A percentile compares a stretch with the other conserved stretches of the same genome.
Evolutionary conservation across 2,329 filamentous ascomycete species (phyloP).

Genomic region (Chaetomiaceae sp.): DNA sequence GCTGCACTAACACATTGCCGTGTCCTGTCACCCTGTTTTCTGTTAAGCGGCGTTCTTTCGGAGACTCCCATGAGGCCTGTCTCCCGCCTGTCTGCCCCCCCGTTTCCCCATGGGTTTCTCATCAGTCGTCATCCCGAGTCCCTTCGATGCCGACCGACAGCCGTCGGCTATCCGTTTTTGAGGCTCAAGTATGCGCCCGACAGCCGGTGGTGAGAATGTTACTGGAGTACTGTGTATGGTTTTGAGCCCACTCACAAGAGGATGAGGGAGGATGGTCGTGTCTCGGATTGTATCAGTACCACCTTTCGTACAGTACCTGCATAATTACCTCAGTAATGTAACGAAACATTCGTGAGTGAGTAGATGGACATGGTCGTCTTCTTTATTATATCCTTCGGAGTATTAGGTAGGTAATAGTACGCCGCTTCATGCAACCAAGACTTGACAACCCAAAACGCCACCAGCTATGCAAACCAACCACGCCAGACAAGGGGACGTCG

Average conservation of each 20-base stretch:
- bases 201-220: neutral
- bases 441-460: conserved; percentile 5
- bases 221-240: neutral
- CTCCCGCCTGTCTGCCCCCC: neutral
- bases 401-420: too few species aligned
- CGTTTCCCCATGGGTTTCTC: neutral
- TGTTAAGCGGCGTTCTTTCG: neutral
- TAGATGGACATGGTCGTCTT: too few species aligned
- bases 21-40: neutral
- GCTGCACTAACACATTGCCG: conserved; percentile 2
- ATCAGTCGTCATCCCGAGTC: neutral
- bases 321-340: too few species aligned
- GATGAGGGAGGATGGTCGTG: too few species aligned
- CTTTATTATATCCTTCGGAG: too few species aligned
- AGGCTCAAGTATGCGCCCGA: neutral
- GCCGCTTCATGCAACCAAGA: neutral
- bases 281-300: too few species aligned
- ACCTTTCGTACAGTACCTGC: too few species aligned
- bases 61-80: neutral
- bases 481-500: too few species aligned
- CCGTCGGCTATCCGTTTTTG: neutral
- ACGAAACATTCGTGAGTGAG: too few species aligned
- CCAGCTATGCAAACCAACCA: conserved; percentile 8
- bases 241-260: too few species aligned
- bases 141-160: conserved; percentile 4